A percentile compares a stretch with the other conserved stretches of the same genome.
Evolutionary conservation across 1,139 yeast species (phyloP).

Genomic region (Candida labiduridarum): DNA sequence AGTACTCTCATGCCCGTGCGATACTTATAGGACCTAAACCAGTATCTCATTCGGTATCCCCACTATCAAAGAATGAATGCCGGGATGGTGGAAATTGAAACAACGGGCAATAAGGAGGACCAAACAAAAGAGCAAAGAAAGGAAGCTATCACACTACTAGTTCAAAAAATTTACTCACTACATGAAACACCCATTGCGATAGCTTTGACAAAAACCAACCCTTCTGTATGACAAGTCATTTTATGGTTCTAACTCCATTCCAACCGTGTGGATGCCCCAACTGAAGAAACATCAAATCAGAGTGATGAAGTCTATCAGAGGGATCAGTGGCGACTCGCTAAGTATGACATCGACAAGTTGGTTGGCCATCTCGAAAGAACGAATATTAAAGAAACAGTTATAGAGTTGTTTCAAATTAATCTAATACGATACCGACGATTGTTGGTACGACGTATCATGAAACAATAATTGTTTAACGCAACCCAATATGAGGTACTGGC

Average conservation of each 20-base stretch:
- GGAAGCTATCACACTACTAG: no score
- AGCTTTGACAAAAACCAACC: no score
- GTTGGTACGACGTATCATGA: conserved; percentile 58
- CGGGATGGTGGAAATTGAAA: no score
- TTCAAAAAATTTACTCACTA: not conserved
- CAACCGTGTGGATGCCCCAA: not conserved
- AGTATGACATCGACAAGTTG: conserved; percentile 47
- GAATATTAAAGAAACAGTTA: conserved; percentile 51
- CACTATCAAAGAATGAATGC: no score
- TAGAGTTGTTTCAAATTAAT: conserved; percentile 56
- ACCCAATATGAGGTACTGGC: conserved; percentile 55
- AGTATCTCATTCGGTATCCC: no score
- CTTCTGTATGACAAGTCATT: no score
- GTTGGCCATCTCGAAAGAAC: conserved; percentile 47
- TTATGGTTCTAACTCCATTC: no score
- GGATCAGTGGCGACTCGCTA: conserved; percentile 56
- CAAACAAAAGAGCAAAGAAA: no score
- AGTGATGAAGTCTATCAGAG: conserved; percentile 36
- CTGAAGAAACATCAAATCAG: not conserved
- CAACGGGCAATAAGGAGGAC: no score
- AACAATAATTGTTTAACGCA: conserved; percentile 48
- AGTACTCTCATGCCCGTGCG: no score
- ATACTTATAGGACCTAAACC: no score
- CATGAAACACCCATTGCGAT: no score
- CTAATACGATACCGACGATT: conserved; percentile 63